These are phyloP conservation scores for Lactarius indigo DNA, from an alignment of 768 basidiomycete species.

Conservation along the genomic window DNA sequence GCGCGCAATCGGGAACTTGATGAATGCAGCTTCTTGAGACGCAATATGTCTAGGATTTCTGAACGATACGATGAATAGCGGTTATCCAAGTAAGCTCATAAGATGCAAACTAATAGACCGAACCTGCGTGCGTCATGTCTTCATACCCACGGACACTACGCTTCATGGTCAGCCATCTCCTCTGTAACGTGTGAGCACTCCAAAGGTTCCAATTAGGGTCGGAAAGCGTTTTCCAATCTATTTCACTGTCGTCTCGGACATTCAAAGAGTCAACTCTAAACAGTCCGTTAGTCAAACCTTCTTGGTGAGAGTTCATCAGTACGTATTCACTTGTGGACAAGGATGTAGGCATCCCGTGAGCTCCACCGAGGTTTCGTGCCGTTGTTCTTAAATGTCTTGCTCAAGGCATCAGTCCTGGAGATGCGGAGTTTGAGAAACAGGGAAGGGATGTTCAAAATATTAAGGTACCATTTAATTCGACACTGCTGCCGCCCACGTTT, in stretches of 20 bases:
- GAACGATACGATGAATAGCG: constrained; percentile 12
- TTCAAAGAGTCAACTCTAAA: constrained; percentile 68
- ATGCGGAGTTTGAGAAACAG: not conserved
- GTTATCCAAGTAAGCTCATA: not conserved
- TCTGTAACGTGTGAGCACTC: constrained; percentile 77
- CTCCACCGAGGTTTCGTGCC: constrained; percentile 73
- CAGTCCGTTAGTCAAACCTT: constrained; percentile 6
- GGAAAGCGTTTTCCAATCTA: constrained; percentile 76
- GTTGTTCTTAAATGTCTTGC: constrained; percentile 66
- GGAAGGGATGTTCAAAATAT: not conserved
- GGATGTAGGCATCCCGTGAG: constrained; percentile 69
- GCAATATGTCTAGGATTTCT: constrained; percentile 83
- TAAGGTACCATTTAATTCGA: constrained; percentile 74
- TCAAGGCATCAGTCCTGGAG: constrained; percentile 70
- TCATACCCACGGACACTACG: constrained; percentile 70
- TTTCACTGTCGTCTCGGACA: constrained; percentile 76
- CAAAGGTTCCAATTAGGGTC: constrained; percentile 80
- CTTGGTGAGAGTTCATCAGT: constrained; percentile 1
- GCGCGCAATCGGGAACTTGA: constrained; percentile 37
- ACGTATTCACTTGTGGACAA: constrained; percentile 69
- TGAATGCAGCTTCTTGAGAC: constrained; percentile 65
- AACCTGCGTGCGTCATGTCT: constrained; percentile 78
- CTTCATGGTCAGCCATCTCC: constrained; percentile 81
- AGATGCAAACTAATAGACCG: constrained; percentile 23
- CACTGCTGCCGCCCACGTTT: constrained; percentile 78